phyloP scores from a whole-genome alignment of 495 filamentous ascomycete genomes.

The Hypoxylon intermedium region DNA sequence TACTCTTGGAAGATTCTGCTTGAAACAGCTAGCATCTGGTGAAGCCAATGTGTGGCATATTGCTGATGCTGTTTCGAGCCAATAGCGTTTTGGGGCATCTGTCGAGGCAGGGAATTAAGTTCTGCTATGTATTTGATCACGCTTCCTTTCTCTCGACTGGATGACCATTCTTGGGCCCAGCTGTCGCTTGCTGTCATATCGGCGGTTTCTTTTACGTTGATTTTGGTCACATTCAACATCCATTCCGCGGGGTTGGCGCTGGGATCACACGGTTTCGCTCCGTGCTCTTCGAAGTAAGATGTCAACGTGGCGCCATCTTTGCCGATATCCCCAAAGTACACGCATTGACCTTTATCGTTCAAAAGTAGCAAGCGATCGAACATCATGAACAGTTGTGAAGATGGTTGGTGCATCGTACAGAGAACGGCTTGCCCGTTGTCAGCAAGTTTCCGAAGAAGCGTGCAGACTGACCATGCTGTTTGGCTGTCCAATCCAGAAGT shows the following conservation, averaged over 20 bases:
- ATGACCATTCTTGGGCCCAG: constrained; percentile 62
- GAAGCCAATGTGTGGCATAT: constrained; percentile 1
- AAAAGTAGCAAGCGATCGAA: constrained; percentile 67
- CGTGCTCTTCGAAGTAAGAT: constrained; percentile 61
- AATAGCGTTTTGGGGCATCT: too few species aligned
- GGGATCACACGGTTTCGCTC: constrained; percentile 61
- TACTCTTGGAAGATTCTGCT: constrained; percentile 69
- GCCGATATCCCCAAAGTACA: constrained; percentile 12
- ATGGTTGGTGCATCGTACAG: constrained; percentile 72
- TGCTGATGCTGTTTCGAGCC: too few species aligned
- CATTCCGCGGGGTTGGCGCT: constrained; percentile 73
- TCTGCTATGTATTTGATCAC: background rate
- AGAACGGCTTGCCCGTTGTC: constrained; percentile 73
- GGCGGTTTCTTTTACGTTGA: constrained; percentile 68
- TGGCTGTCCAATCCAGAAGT: constrained; percentile 80
- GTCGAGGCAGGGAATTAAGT: background rate
- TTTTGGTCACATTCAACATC: constrained; percentile 55
- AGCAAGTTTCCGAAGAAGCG: constrained; percentile 76
- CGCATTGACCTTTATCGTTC: background rate
- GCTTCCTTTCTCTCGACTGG: constrained; percentile 58
- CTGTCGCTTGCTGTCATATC: too few species aligned
- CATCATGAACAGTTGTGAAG: constrained; percentile 65
- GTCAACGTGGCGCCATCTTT: constrained; percentile 7
- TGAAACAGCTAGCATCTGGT: constrained; percentile 51
- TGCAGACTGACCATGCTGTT: constrained; percentile 73